These are phyloP conservation scores for Haberlea rhodopensis DNA, from an alignment of 257 asterid species.

Conservation along the genomic window DNA sequence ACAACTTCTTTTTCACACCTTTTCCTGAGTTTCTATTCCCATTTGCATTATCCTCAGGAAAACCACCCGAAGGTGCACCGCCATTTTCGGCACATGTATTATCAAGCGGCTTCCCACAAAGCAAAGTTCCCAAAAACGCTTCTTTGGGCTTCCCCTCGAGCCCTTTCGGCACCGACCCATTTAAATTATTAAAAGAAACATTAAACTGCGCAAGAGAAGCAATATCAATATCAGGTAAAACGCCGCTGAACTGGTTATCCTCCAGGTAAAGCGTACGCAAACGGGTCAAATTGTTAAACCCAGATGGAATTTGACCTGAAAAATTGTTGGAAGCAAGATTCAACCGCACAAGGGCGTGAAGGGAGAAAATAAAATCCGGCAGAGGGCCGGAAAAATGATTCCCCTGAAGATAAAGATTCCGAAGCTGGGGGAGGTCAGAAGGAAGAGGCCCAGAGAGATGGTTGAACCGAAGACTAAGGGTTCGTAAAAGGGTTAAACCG, in stretches of 20 bases:
- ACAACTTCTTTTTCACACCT: constrained; percentile 35
- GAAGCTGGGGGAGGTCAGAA: constrained; percentile 48
- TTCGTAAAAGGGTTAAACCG: constrained; percentile 49
- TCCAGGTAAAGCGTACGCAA: constrained; percentile 67
- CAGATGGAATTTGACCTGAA: constrained; percentile 51
- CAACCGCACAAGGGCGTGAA: constrained; percentile 48
- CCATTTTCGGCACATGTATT: constrained; percentile 43
- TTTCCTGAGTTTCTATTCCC: constrained; percentile 17
- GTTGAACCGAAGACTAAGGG: constrained; percentile 76
- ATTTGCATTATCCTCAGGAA: constrained; percentile 22
- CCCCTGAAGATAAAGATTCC: constrained; percentile 72
- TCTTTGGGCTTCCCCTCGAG: constrained; percentile 36
- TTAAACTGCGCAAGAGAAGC: constrained; percentile 64
- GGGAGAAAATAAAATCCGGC: constrained; percentile 33
- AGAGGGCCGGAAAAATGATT: constrained; percentile 50
- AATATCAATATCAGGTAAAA: constrained; percentile 48
- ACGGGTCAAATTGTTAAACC: constrained; percentile 58
- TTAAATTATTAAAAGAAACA: constrained; percentile 59
- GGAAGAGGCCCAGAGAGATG: constrained; percentile 65
- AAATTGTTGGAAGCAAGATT: constrained; percentile 60
- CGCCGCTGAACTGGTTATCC: constrained; percentile 50
- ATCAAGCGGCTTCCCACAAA: constrained; percentile 75
- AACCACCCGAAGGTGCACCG: constrained; percentile 32
- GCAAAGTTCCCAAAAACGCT: constrained; percentile 59
- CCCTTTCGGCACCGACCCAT: constrained; percentile 65